These are phyloP conservation scores for Aristolochia fimbriata DNA, from an alignment of 164 flowering plant genomes.

Conservation along the genomic window DNA sequence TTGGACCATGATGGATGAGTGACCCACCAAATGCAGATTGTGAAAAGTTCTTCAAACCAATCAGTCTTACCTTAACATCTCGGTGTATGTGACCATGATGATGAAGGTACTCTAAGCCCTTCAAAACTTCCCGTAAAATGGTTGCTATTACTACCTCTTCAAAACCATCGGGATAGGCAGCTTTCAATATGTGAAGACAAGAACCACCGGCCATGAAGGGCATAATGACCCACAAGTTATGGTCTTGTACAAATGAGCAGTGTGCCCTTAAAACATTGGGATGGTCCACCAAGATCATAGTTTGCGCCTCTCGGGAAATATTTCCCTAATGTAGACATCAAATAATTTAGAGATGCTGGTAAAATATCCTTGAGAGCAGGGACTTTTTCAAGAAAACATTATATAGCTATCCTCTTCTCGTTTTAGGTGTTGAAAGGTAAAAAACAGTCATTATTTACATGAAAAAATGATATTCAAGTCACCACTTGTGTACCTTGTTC, in stretches of 20 bases:
- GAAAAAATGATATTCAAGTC: too few species aligned
- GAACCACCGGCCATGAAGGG: conserved; percentile 95
- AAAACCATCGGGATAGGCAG: conserved; percentile 80
- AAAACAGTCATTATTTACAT: too few species aligned
- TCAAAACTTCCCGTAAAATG: conserved; percentile 66
- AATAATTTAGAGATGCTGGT: too few species aligned
- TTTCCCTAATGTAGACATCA: conserved; percentile 33
- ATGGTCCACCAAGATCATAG: conserved; percentile 84
- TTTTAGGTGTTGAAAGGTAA: too few species aligned
- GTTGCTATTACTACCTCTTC: conserved; percentile 92
- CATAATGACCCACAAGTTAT: conserved; percentile 93
- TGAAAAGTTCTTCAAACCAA: neutral
- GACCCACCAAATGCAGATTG: too few species aligned
- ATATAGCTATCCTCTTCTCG: too few species aligned
- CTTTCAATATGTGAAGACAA: conserved; percentile 86
- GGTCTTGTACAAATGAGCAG: conserved; percentile 84
- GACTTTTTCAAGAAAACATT: neutral
- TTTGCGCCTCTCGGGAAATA: conserved; percentile 80
- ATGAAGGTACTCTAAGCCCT: conserved; percentile 92
- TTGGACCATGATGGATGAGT: neutral
- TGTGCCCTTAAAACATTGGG: conserved; percentile 85
- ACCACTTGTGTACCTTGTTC: too few species aligned
- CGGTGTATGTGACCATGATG: conserved; percentile 94
- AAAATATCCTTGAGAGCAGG: neutral
- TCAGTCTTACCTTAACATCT: conserved; percentile 74